Evolutionary conservation across 306 rosid genomes (phyloP).

Genomic region (Pyrus betulifolia): DNA sequence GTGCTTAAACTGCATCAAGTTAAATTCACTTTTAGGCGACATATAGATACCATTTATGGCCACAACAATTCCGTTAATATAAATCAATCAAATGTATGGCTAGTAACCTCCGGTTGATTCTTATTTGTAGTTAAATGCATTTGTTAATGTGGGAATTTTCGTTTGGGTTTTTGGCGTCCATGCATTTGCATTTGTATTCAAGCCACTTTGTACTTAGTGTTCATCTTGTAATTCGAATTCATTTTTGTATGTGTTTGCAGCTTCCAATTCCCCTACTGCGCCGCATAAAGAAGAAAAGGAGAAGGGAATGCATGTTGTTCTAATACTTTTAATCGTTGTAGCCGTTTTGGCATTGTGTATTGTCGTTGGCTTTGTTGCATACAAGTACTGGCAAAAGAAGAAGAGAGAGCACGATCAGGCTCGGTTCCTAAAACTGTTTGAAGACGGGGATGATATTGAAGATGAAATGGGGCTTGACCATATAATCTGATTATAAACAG

Average conservation of each 20-base stretch:
- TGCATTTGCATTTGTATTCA: neutral
- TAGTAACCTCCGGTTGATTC: neutral
- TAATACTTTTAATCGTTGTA: constrained; percentile 38
- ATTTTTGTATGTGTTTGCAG: constrained; percentile 29
- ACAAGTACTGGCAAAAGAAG: constrained; percentile 74
- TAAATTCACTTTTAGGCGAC: neutral
- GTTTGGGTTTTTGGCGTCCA: neutral
- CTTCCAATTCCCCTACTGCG: constrained; percentile 21
- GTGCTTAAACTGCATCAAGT: neutral
- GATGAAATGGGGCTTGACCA: constrained; percentile 58
- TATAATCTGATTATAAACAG: constrained; percentile 26
- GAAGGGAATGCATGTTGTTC: constrained; percentile 38
- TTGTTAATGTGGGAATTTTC: neutral
- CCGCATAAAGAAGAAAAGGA: constrained; percentile 20
- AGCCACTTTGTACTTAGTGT: neutral
- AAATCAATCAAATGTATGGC: neutral
- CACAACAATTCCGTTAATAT: neutral
- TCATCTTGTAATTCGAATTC: neutral
- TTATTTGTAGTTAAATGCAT: neutral
- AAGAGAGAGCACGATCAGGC: constrained; percentile 67
- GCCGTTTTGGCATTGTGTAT: constrained; percentile 20
- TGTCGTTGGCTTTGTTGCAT: constrained; percentile 35
- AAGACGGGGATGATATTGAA: constrained; percentile 65
- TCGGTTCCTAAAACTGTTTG: constrained; percentile 67
- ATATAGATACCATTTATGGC: neutral